Conservation (phyloP, 208 protist species). For the Crithidia expoeki region DNA sequence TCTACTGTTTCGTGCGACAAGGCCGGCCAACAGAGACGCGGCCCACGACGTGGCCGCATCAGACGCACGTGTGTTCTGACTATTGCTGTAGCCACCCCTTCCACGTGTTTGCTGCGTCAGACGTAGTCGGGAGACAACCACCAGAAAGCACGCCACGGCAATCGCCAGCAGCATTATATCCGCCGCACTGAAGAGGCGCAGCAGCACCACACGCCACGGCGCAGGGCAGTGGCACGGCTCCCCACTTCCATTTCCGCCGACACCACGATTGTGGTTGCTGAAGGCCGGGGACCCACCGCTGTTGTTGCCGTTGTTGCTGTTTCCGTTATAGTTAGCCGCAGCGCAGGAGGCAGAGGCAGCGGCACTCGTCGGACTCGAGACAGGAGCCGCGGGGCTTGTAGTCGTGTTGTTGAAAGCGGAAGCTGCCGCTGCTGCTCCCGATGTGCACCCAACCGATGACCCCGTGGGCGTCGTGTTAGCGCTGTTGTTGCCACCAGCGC, state of each 20-base stretch:
- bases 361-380: neutral
- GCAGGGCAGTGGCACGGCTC: neutral
- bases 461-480: neutral
- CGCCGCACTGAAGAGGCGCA: constrained; percentile 49
- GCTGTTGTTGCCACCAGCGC: neutral
- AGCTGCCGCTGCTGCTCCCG: neutral
- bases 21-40: neutral
- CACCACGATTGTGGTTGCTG: neutral
- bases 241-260: neutral
- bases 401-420: neutral
- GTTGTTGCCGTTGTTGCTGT: neutral
- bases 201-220: constrained; percentile 33
- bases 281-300: neutral
- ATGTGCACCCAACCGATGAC: neutral
- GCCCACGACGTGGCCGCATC: constrained; percentile 12
- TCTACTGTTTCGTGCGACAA: neutral
- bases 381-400: neutral
- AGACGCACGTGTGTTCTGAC: neutral
- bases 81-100: neutral
- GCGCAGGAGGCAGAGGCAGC: neutral
- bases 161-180: constrained; percentile 54
- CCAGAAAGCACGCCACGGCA: constrained; percentile 29
- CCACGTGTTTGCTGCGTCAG: neutral
- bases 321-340: neutral
- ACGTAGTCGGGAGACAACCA: constrained; percentile 22